Conservation (phyloP, 495 filamentous ascomycete species). For the Annulohypoxylon bovei region DNA sequence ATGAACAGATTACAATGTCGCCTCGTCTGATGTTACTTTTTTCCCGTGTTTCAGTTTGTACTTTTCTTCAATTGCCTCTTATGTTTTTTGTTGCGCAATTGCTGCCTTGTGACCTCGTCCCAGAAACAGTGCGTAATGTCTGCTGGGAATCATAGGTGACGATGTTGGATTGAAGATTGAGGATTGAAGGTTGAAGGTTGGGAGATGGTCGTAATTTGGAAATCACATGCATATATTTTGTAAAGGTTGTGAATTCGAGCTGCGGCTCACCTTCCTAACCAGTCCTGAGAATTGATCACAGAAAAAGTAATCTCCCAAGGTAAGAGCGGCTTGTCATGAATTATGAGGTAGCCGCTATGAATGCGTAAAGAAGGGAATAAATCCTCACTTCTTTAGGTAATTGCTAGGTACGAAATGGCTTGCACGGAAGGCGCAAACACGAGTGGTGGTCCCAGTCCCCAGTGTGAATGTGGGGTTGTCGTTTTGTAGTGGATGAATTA, state of each 20-base stretch:
- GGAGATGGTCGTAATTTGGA: slow-evolving; percentile 9
- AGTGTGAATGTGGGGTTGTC: slow-evolving; percentile 18
- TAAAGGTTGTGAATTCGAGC: slow-evolving; percentile 32
- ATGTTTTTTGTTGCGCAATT: slow-evolving; percentile 12
- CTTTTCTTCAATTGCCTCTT: slow-evolving; percentile 4
- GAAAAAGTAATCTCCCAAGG: slow-evolving; percentile 6
- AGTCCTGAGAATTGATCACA: slow-evolving; percentile 19
- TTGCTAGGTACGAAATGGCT: slow-evolving; percentile 4
- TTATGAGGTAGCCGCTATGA: not conserved
- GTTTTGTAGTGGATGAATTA: slow-evolving; percentile 10
- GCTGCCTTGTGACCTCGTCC: slow-evolving; percentile 5
- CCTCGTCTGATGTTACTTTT: slow-evolving; percentile 2
- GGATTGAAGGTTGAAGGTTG: not conserved
- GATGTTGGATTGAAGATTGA: slow-evolving; percentile 2
- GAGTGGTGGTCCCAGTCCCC: slow-evolving; percentile 14
- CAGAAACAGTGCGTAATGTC: slow-evolving; percentile 10
- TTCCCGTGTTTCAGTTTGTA: not conserved
- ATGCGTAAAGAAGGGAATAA: slow-evolving; percentile 6
- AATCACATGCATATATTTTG: slow-evolving; percentile 32
- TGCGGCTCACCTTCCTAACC: slow-evolving; percentile 50
- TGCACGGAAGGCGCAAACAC: slow-evolving; percentile 15
- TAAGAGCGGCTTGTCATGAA: slow-evolving; percentile 9
- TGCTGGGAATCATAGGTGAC: slow-evolving; percentile 6
- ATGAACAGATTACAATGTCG: slow-evolving; percentile 1
- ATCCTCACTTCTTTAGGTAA: slow-evolving; percentile 13